Percentiles rank a stretch among this genome's conserved stretches.
phyloP scores from a whole-genome alignment of 371 early-diverging fungal species.

The Pancytospora philotis region DNA sequence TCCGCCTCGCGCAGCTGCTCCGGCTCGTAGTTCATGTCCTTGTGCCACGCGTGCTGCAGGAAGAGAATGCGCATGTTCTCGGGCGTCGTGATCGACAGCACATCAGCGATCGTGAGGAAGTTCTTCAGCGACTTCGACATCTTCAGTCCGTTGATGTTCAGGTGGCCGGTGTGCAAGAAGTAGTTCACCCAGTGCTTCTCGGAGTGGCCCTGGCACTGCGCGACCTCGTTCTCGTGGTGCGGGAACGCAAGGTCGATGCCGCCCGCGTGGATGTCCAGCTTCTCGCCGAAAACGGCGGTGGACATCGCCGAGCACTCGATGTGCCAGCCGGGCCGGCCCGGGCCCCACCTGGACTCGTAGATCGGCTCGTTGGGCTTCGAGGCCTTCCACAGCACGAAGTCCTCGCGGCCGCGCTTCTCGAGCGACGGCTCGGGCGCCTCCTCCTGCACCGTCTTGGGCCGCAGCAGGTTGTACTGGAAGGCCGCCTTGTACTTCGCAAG shows the following conservation, averaged over 20 bases:
- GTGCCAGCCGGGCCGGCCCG: constrained; percentile 96
- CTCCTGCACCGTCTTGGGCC: constrained; percentile 36
- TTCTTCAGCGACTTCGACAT: constrained; percentile 99
- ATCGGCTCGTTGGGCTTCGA: constrained; percentile 87
- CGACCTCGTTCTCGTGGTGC: constrained; percentile 98
- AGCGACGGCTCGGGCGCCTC: constrained; percentile 69
- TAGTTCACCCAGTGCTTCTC: constrained; percentile 85
- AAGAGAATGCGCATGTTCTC: constrained; percentile 83
- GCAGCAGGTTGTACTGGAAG: constrained; percentile 28
- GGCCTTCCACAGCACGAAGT: constrained; percentile 96
- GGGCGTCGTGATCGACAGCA: constrained; percentile 69
- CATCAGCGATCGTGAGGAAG: constrained; percentile 84
- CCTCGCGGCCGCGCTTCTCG: constrained; percentile 67
- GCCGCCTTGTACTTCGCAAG: constrained; percentile 72
- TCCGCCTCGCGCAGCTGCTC: constrained; percentile 72
- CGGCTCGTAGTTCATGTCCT: constrained; percentile 73
- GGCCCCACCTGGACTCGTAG: constrained; percentile 85
- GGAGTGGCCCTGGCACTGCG: constrained; percentile 75
- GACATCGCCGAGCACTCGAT: constrained; percentile 99
- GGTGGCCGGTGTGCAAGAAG: constrained; percentile 93
- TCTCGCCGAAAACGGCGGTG: constrained; percentile 71
- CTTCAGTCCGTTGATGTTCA: constrained; percentile 91
- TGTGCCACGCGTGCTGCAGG: constrained; percentile 77
- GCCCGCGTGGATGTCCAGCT: constrained; percentile 92
- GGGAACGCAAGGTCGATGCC: constrained; percentile 96